Percentiles rank a stretch among this genome's conserved stretches.
Evolutionary conservation across 2,329 filamentous ascomycete species (phyloP).

Genomic region (Cercospora zeina): DNA sequence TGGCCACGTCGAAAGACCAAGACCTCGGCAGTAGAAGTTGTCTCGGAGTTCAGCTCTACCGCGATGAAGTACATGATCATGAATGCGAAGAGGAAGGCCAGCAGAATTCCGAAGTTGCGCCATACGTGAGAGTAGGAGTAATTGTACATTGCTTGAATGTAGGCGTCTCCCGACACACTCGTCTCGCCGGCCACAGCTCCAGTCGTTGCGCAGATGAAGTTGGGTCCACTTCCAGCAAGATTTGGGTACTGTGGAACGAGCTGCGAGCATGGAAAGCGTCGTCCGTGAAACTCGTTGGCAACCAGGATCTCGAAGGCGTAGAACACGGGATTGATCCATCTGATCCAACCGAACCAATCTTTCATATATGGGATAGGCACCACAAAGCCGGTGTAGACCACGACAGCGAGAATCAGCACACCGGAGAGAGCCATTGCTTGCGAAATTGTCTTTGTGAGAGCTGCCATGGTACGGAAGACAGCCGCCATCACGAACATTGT

Average conservation of each 20-base stretch:
- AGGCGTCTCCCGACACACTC: constrained; percentile 46
- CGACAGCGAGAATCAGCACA: constrained; percentile 56
- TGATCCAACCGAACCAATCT: constrained; percentile 57
- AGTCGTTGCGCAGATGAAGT: constrained; percentile 43
- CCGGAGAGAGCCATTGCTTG: constrained; percentile 61
- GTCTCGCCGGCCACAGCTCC: constrained; percentile 45
- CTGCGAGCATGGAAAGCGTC: constrained; percentile 39
- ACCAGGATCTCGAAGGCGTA: constrained; percentile 66
- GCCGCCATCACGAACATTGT: constrained; percentile 58
- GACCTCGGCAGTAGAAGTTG: constrained; percentile 64
- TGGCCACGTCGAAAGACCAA: constrained; percentile 60
- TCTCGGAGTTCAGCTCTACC: constrained; percentile 65
- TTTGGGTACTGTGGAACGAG: constrained; percentile 44
- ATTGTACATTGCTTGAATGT: constrained; percentile 38
- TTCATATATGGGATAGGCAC: constrained; percentile 43
- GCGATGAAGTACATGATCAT: constrained; percentile 63
- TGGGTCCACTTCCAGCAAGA: constrained; percentile 32
- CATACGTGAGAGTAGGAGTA: constrained; percentile 47
- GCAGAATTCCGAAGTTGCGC: constrained; percentile 67
- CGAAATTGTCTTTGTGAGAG: constrained; percentile 61
- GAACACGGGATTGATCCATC: constrained; percentile 57
- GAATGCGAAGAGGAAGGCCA: constrained; percentile 65
- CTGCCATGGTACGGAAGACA: constrained; percentile 61
- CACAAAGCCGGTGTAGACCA: constrained; percentile 62
- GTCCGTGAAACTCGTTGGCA: constrained; percentile 53